Base-by-base conservation (phyloP, 2,329 filamentous ascomycete species). In the Aureobasidium musti region DNA sequence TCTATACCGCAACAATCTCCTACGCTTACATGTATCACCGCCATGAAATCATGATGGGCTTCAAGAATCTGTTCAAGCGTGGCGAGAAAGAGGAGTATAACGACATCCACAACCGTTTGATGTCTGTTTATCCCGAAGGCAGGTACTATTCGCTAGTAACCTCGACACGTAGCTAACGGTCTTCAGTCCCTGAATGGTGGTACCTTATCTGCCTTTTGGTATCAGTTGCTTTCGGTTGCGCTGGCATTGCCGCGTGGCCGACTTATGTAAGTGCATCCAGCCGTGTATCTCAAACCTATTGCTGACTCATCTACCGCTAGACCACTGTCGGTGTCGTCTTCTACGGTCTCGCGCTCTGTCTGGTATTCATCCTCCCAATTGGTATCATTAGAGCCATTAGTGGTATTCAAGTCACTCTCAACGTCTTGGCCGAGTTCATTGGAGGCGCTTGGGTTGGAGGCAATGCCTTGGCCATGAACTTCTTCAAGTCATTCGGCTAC, bases 31-130 rank as follows among this genome's bases (percentile, higher is more conserved):
- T 64, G 23, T 64, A 64, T 19, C 61, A 54, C 13, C 61, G 61
- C 35, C 61, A 64, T 47, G 61, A 64, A 26, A 64, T 64, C 26
- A 54, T 54, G 49, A 54, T 64, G 61, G 50, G 61, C 13, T 54
- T 64, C 39, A 47, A 49, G 28, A 64, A 54, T 10, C 23, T 49
- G 0, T 64, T 64, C 26, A 26, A 37, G 5, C 61, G 61, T 19
- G 61, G 61, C 3, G 49, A 64, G 11, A 43, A 37, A 23, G 5
- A 64, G 6, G 50, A 53, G 39, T 43, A 53, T n/a, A 43, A 53
- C 14, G 47, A 64, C 10, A 6, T 64, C 1, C 61, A 64, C 35
- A 53, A 54, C n/a, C 35, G 61, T 7, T 26, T 64, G 28, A 64
- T 54, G 50, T 64, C 61, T 41, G 61, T 26, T 5, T 64, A 64